These are phyloP conservation scores for Hypseocharis bilobata DNA, from an alignment of 441 rosid genomes.

Conservation along the genomic window DNA sequence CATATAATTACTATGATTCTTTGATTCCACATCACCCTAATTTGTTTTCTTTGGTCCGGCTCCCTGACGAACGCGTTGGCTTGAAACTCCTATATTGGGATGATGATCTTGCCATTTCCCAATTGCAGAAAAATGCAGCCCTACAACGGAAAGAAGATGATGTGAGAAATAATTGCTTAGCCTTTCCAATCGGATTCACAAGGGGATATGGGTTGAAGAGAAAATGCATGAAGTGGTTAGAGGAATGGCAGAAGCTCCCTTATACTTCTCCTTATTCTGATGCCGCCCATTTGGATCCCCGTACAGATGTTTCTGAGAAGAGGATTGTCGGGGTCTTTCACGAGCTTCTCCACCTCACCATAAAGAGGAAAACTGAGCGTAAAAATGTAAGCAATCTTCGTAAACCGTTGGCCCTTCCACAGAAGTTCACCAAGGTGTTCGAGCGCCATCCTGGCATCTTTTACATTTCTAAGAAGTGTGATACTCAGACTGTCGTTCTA, in stretches of 20 bases:
- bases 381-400: conserved; percentile 68
- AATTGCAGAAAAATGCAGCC: conserved; percentile 34
- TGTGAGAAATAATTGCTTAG: conserved; percentile 22
- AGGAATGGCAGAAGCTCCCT: conserved; percentile 76
- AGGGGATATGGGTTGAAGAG: conserved; percentile 77
- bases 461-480: conserved; percentile 53
- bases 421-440: conserved; percentile 75
- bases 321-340: conserved; percentile 75
- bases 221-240: conserved; percentile 68
- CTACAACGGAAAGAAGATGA: conserved; percentile 26
- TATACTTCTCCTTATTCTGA: conserved; percentile 62
- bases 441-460: conserved; percentile 82
- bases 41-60: conserved; percentile 41
- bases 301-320: conserved; percentile 77
- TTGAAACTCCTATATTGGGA: conserved; percentile 50
- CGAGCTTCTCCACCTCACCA: conserved; percentile 66
- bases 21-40: conserved; percentile 35
- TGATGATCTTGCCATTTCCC: conserved; percentile 46
- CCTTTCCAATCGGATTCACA: conserved; percentile 60
- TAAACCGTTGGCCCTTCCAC: conserved; percentile 53
- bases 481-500: conserved; percentile 65
- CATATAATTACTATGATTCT: conserved; percentile 39
- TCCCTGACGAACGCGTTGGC: conserved; percentile 47
- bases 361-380: conserved; percentile 60
- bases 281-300: conserved; percentile 59